phyloP scores from a whole-genome alignment of 2,329 filamentous ascomycete species.

The Cladosporium austrohemisphaericum region DNA sequence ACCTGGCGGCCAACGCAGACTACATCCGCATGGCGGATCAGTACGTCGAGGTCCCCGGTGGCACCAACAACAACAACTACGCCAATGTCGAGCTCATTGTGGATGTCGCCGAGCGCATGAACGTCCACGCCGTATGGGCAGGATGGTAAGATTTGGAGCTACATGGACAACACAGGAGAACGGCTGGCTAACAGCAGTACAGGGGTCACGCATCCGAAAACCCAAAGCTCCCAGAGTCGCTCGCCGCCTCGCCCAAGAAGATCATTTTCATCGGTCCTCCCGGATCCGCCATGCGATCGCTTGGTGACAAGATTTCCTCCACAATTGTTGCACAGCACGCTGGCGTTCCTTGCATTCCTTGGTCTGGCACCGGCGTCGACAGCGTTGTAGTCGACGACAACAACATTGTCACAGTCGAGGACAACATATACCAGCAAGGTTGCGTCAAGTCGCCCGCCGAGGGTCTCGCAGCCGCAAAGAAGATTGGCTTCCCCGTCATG shows the following conservation, averaged over 20 bases:
- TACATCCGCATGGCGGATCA: constrained; percentile 99
- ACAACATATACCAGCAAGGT: constrained; percentile 81
- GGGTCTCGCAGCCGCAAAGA: constrained; percentile 67
- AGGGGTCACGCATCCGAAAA: constrained; percentile 99
- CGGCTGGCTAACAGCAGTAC: constrained; percentile 23
- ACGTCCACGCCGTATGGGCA: constrained; percentile 97
- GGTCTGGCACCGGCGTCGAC: constrained; percentile 91
- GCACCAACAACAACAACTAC: constrained; percentile 99
- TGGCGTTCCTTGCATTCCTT: constrained; percentile 94
- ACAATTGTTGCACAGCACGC: constrained; percentile 99
- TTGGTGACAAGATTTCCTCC: constrained; percentile 99
- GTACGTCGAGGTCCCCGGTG: constrained; percentile 97
- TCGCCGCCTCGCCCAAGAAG: constrained; percentile 95
- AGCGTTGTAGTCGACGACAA: constrained; percentile 72
- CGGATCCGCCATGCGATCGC: constrained; percentile 95
- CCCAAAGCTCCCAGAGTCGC: constrained; percentile 91
- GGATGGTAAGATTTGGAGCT: constrained; percentile 71
- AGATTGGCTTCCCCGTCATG: constrained; percentile 99
- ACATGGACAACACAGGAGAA: constrained; percentile 3
- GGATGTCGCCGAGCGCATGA: constrained; percentile 96
- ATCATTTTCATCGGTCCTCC: constrained; percentile 99
- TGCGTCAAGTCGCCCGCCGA: constrained; percentile 89
- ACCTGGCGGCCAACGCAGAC: constrained; percentile 94
- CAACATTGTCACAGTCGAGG: constrained; percentile 87
- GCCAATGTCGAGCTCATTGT: constrained; percentile 99